Percentiles rank a stretch among this genome's conserved stretches.
Conservation (phyloP, 2,329 filamentous ascomycete genomes). For the Stromatinia cepivora region DNA sequence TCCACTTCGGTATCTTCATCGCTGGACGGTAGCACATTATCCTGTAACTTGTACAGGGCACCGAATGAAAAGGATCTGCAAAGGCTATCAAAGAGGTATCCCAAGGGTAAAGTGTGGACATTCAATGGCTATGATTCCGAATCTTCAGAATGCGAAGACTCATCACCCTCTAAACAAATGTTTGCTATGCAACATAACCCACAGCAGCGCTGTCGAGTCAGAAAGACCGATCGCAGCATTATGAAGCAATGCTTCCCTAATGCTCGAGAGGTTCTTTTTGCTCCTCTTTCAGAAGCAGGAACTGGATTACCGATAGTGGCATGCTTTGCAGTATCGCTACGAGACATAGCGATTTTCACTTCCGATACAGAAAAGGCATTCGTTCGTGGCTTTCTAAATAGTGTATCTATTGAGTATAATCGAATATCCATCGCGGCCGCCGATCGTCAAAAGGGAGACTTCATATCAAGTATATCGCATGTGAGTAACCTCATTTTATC, state of each 20-base stretch:
- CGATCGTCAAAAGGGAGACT: constrained; percentile 53
- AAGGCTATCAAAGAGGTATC: constrained; percentile 7
- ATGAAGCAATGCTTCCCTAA: constrained; percentile 34
- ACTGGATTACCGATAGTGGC: constrained; percentile 43
- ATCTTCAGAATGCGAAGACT: constrained; percentile 5
- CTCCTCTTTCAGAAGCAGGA: constrained; percentile 45
- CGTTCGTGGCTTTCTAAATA: constrained; percentile 43
- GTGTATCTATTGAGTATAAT: constrained; percentile 26
- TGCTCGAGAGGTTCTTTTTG: constrained; percentile 43
- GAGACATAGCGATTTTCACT: constrained; percentile 37
- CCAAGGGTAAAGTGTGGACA: constrained; percentile 18
- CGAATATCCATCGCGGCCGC: constrained; percentile 50
- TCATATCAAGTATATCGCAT: constrained; percentile 59
- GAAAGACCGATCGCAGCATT: constrained; percentile 9
- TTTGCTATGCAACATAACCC: not conserved
- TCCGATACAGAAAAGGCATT: constrained; percentile 40
- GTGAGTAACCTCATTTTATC: constrained; percentile 7
- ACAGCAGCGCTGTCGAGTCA: not conserved
- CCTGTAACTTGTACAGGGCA: not conserved
- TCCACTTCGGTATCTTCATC: constrained; percentile 2
- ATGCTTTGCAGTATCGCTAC: constrained; percentile 38
- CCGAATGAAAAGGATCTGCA: constrained; percentile 19
- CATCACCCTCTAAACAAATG: not conserved
- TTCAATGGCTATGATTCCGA: constrained; percentile 21
- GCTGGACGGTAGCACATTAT: constrained; percentile 4